These are phyloP conservation scores for Pseudoturritis turrita DNA, from an alignment of 345 rosid genomes.

Conservation along the genomic window DNA sequence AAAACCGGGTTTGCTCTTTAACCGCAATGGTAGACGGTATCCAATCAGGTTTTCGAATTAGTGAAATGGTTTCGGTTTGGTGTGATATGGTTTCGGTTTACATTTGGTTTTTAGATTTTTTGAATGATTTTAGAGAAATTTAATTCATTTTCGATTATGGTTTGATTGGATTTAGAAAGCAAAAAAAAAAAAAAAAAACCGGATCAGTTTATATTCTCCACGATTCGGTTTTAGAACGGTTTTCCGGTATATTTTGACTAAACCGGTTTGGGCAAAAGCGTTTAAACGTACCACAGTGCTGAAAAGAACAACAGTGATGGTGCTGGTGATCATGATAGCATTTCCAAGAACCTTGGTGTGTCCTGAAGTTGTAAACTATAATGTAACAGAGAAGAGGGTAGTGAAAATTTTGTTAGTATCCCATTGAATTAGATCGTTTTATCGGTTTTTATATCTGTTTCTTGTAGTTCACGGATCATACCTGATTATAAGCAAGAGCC, in stretches of 20 bases:
- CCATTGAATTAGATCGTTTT: not conserved
- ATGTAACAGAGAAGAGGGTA: not conserved
- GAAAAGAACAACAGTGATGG: conserved; percentile 87
- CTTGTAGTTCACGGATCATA: conserved; percentile 13
- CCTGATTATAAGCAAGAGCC: conserved; percentile 99
- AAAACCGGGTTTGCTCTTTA: not conserved
- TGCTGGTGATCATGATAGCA: conserved; percentile 93
- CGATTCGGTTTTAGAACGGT: not conserved
- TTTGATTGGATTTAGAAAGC: no score
- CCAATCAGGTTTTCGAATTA: not conserved
- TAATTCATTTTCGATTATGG: no score
- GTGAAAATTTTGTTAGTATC: not conserved
- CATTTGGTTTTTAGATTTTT: no score
- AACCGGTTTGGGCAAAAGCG: not conserved
- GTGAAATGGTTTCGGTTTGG: not conserved
- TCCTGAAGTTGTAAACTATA: conserved; percentile 70
- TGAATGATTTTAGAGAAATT: no score
- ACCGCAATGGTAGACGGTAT: not conserved
- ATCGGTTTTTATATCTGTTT: not conserved
- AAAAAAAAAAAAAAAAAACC: not conserved
- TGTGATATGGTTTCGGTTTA: not conserved
- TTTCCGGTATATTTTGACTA: not conserved
- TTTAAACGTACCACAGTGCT: conserved; percentile 74
- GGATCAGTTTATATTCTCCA: not conserved
- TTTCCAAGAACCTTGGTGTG: conserved; percentile 57